Evolutionary conservation across 2,329 filamentous ascomycete species (phyloP).

Genomic region (Beauveria sp.): DNA sequence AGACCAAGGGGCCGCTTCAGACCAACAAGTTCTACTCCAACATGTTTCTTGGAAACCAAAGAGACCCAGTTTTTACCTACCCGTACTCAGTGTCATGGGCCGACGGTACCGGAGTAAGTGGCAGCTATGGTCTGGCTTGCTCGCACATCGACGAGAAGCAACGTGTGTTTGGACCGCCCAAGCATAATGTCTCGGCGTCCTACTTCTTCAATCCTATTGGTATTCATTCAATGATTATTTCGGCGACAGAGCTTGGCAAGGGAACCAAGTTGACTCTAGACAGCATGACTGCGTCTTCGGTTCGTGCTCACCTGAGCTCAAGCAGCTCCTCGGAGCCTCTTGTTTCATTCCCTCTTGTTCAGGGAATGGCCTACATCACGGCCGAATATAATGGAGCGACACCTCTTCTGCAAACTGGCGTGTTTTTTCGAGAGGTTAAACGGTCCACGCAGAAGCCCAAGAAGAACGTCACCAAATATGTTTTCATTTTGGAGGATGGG

Average conservation of each 20-base stretch:
- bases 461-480: constrained; percentile 67
- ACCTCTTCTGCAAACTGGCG: constrained; percentile 65
- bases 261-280: constrained; percentile 49
- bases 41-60: constrained; percentile 68
- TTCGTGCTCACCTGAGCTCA: constrained; percentile 59
- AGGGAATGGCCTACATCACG: constrained; percentile 85
- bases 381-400: constrained; percentile 63
- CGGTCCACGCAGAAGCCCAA: constrained; percentile 49
- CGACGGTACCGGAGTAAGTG: constrained; percentile 51
- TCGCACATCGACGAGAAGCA: constrained; percentile 65
- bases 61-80: constrained; percentile 62
- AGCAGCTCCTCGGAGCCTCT: constrained; percentile 44
- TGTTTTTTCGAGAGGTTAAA: constrained; percentile 67
- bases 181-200: constrained; percentile 47
- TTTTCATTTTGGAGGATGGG: constrained; percentile 62
- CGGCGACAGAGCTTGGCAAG: constrained; percentile 62
- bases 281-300: constrained; percentile 49
- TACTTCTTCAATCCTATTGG: constrained; percentile 79
- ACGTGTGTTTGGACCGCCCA: constrained; percentile 56
- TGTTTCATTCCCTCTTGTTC: constrained; percentile 74
- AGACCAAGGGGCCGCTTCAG: constrained; percentile 42
- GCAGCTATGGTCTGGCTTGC: constrained; percentile 70
- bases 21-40: constrained; percentile 83
- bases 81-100: constrained; percentile 66
- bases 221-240: constrained; percentile 73